Evolutionary conservation across 768 basidiomycete genomes (phyloP), one percentile per base, ranked within the genome.

Genomic region (Collybiopsis luxurians): DNA sequence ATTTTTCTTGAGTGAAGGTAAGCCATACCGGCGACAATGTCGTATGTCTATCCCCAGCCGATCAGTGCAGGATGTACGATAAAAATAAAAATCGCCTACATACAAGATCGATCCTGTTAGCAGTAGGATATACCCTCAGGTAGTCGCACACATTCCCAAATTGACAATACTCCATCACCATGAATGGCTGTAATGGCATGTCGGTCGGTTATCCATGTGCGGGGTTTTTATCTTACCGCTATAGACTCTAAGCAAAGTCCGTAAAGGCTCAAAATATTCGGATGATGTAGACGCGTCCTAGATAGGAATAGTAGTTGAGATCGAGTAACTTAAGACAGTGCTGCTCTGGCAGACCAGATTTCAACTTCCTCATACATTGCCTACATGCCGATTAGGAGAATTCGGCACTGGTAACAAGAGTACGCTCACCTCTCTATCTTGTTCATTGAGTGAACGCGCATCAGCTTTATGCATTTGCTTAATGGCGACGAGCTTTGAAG

Each of bases 391-490:
- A 10, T 44, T 6, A 17, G 23, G 42, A 5, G 23, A n/a, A 44
- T 44, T 24, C 5, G n/a, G 42, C 6, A 44, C 42, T 6, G 23
- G n/a, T 19, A 19, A 24, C 5, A 24, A 44, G 17, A 13, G 52
- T 53, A 49, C 38, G 34, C 50, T 2, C 19, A 60, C 61, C 48
- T 56, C 57, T 48, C 59, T 57, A 39, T 62, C 55, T n/a, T 26
- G n/a, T 0, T 15, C 38, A 12, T 46, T 54, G 10, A 62, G 36
- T 17, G 34, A 21, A 11, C 55, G 55, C 21, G 61, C 61, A 53
- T 62, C 61, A n/a, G 52, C 49, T 23, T 17, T 27, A 39, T 60
- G 43, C 61, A 62, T 62, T 36, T 60, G 59, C 34, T 62, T 62
- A 36, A 62, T 45, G 13, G 61, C 61, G 3, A 62, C 61, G 19